Conservation (phyloP, 148 eudicot genomes). For the Salicornia ramosissima region DNA sequence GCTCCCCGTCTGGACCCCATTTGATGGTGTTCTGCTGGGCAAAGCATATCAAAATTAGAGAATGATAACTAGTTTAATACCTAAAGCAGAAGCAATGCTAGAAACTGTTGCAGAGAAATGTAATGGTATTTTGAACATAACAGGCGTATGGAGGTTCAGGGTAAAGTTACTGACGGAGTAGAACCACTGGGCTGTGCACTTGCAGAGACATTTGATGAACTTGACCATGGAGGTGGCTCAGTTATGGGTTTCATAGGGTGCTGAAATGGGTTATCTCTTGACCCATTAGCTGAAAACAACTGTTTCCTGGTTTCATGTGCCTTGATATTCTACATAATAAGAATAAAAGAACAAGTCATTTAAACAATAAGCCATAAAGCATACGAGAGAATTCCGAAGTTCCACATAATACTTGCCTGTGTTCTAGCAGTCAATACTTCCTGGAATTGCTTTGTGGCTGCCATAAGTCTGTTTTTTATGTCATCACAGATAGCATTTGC, state of each 20-base stretch:
- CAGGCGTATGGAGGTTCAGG: neutral
- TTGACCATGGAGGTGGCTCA: constrained; percentile 86
- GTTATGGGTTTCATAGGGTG: constrained; percentile 38
- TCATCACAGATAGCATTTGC: constrained; percentile 74
- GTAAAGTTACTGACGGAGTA: constrained; percentile 29
- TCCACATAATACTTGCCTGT: constrained; percentile 38
- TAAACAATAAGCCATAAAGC: neutral
- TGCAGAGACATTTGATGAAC: constrained; percentile 40
- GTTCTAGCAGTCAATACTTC: constrained; percentile 81
- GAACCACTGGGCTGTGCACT: constrained; percentile 31
- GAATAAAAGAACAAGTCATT: neutral
- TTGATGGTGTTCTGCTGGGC: constrained; percentile 41
- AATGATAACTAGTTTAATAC: neutral
- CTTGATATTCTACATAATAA: constrained; percentile 55
- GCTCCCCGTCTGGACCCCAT: constrained; percentile 52
- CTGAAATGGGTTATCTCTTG: constrained; percentile 62
- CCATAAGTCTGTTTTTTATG: constrained; percentile 78
- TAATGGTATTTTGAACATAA: neutral
- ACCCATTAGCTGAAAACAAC: constrained; percentile 60
- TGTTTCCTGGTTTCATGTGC: constrained; percentile 78
- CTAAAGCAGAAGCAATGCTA: constrained; percentile 1
- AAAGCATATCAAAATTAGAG: constrained; percentile 19
- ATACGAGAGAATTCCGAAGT: neutral
- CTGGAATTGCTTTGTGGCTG: constrained; percentile 73
- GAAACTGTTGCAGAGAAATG: neutral